These are phyloP conservation scores for Pyrus bretschneideri DNA, from an alignment of 306 rosid species.

Conservation along the genomic window DNA sequence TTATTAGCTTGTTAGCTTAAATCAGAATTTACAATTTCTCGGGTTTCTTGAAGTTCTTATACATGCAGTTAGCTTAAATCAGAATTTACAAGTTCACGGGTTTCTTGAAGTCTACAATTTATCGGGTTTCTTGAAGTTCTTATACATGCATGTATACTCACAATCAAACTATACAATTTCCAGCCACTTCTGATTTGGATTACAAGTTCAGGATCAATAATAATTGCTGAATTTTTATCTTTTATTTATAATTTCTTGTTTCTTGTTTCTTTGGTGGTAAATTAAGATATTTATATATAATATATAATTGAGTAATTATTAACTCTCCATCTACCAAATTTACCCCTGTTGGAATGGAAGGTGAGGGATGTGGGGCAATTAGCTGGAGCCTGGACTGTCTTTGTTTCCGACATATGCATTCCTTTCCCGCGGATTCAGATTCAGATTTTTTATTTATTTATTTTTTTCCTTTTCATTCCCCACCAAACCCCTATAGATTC, in stretches of 20 bases:
- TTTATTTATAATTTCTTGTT: neutral
- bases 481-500: neutral
- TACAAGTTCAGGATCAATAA: neutral
- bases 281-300: neutral
- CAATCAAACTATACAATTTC: neutral
- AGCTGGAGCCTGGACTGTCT: neutral
- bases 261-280: neutral
- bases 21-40: neutral
- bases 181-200: neutral
- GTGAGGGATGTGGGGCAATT: slow-evolving; percentile 18
- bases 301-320: slow-evolving; percentile 8
- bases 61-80: neutral
- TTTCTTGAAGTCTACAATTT: neutral
- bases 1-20: neutral
- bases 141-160: neutral
- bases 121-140: neutral
- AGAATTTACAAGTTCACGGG: neutral
- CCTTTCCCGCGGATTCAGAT: slow-evolving; percentile 9
- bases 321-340: neutral
- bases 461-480: neutral
- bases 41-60: neutral
- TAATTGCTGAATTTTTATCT: neutral
- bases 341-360: slow-evolving; percentile 7
- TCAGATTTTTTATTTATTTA: neutral
- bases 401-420: slow-evolving; percentile 20